These are phyloP conservation scores for Kluyveromyces marxianus DNA, from an alignment of 1,139 yeast species.

Conservation along the genomic window DNA sequence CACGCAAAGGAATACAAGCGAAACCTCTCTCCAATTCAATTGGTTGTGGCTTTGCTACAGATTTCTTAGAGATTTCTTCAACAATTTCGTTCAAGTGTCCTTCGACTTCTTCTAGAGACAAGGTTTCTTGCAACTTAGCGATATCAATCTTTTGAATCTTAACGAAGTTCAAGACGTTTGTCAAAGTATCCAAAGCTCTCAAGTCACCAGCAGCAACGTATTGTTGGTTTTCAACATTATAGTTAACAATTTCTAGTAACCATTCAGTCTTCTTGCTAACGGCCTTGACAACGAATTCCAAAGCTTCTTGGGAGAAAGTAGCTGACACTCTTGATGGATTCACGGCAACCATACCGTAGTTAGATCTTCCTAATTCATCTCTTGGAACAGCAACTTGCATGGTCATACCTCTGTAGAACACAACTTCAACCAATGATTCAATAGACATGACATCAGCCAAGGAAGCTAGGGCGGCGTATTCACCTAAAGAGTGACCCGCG, in stretches of 20 bases:
- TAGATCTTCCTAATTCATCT: constrained; percentile 89
- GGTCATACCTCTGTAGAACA: constrained; percentile 99
- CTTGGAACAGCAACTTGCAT: constrained; percentile 99
- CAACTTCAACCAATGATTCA: constrained; percentile 95
- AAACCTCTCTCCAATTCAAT: constrained; percentile 95
- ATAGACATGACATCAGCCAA: constrained; percentile 98
- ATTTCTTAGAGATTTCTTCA: constrained; percentile 72
- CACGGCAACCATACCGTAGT: constrained; percentile 98
- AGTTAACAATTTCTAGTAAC: constrained; percentile 96
- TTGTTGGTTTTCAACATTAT: constrained; percentile 96
- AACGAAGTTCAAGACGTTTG: constrained; percentile 86
- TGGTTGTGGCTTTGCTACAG: constrained; percentile 87
- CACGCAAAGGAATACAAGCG: constrained; percentile 96
- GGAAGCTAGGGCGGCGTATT: constrained; percentile 94
- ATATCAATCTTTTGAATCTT: constrained; percentile 92
- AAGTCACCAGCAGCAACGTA: constrained; percentile 98
- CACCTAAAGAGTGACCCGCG: constrained; percentile 99
- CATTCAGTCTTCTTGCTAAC: constrained; percentile 77
- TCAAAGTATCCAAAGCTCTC: constrained; percentile 86
- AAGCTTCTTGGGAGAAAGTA: constrained; percentile 86
- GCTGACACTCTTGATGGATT: constrained; percentile 90
- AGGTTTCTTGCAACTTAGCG: constrained; percentile 71
- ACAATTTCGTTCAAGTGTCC: constrained; percentile 83
- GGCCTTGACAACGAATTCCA: constrained; percentile 89
- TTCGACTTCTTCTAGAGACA: constrained; percentile 82